Conservation (phyloP, 306 rosid genomes). For the Gleditsia sinensis region DNA sequence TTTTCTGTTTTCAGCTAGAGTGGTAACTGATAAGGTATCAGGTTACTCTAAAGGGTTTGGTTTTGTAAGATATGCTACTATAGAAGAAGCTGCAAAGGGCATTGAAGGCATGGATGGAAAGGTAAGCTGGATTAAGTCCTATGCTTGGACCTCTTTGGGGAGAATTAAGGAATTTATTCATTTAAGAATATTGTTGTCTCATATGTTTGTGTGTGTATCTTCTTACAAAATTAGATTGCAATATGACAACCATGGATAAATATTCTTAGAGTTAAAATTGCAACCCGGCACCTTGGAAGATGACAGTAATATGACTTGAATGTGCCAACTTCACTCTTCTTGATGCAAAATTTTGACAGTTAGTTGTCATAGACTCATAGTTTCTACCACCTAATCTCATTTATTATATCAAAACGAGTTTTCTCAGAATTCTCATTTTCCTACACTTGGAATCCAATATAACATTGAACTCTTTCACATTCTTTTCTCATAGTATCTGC, state of each 20-base stretch:
- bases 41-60: conserved; percentile 97
- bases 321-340: background rate
- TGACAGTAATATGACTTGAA: conserved; percentile 8
- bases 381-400: conserved; percentile 2
- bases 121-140: conserved; percentile 49
- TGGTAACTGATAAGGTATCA: conserved; percentile 83
- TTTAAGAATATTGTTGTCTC: conserved; percentile 10
- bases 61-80: conserved; percentile 77
- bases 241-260: background rate
- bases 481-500: conserved; percentile 2
- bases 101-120: conserved; percentile 97
- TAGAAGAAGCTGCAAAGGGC: conserved; percentile 87
- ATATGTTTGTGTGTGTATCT: background rate
- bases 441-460: background rate
- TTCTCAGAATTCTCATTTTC: background rate
- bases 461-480: background rate
- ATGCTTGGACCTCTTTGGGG: background rate
- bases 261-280: background rate
- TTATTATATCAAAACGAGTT: background rate
- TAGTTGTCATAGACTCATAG: background rate
- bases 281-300: background rate
- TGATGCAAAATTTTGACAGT: background rate
- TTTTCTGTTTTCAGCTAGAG: conserved; percentile 66
- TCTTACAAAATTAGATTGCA: conserved; percentile 3
- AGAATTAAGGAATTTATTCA: background rate